Evolutionary conservation across 2,329 filamentous ascomycete species (phyloP).

Genomic region (Talaromyces sp.): DNA sequence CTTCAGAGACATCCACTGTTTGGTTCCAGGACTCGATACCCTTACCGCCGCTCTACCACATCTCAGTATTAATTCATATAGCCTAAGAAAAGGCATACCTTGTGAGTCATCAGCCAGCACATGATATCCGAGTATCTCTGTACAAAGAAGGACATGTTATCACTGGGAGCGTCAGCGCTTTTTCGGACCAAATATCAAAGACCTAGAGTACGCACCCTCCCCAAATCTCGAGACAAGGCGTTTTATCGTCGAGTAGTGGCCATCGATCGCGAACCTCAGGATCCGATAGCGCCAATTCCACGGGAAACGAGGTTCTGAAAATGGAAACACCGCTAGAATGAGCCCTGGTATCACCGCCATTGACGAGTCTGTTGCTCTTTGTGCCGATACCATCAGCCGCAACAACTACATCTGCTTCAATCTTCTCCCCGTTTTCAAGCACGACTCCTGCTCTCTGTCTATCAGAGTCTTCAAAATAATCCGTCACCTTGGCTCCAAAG

Average conservation of each 20-base stretch:
- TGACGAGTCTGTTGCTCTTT: slow-evolving; percentile 45
- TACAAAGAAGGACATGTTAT: slow-evolving; percentile 7
- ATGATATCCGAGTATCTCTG: slow-evolving; percentile 4
- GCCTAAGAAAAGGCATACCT: not conserved
- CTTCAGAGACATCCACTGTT: not conserved
- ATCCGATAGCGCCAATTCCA: slow-evolving; percentile 5
- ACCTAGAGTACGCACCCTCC: slow-evolving; percentile 3
- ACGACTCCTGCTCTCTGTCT: slow-evolving; percentile 4
- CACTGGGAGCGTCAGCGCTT: slow-evolving; percentile 1
- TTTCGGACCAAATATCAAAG: not conserved
- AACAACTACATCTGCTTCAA: slow-evolving; percentile 45
- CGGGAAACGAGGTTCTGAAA: slow-evolving; percentile 13
- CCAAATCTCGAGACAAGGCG: slow-evolving; percentile 4
- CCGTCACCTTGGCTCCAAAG: slow-evolving; percentile 14
- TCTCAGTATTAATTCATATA: not conserved
- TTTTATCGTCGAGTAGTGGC: slow-evolving; percentile 1
- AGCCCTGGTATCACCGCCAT: slow-evolving; percentile 21
- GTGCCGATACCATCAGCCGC: slow-evolving; percentile 52
- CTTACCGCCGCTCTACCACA: not conserved
- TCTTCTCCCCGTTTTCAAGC: not conserved
- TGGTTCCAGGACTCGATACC: slow-evolving; percentile 5
- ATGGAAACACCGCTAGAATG: slow-evolving; percentile 19
- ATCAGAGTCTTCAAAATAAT: slow-evolving; percentile 12
- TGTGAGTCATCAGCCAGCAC: slow-evolving; percentile 8
- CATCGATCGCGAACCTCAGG: slow-evolving; percentile 2